Conservation (phyloP, 768 basidiomycete species). For the Leccinum sublutescens region DNA sequence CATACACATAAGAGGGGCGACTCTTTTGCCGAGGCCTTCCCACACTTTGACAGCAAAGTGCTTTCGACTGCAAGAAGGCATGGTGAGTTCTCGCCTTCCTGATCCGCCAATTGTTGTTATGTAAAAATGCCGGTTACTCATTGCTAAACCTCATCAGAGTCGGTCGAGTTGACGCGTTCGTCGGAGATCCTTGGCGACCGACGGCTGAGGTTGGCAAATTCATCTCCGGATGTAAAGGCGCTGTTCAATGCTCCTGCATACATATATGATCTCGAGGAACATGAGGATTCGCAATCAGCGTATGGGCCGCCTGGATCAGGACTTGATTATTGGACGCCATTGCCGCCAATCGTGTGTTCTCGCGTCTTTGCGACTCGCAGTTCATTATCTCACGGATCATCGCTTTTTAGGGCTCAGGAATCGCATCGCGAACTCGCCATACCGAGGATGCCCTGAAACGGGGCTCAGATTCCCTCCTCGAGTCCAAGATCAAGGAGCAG, state of each 20-base stretch:
- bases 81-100: constrained; percentile 38
- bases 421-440: constrained; percentile 64
- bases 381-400: constrained; percentile 20
- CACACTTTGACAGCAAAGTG: constrained; percentile 94
- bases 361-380: constrained; percentile 3
- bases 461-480: constrained; percentile 80
- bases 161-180: constrained; percentile 67
- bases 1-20: constrained; percentile 84
- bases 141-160: constrained; percentile 46
- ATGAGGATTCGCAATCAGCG: constrained; percentile 59
- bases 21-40: constrained; percentile 93
- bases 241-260: constrained; percentile 86
- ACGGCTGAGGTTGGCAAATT: constrained; percentile 78
- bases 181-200: constrained; percentile 67
- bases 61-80: constrained; percentile 74
- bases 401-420: constrained; percentile 56
- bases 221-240: constrained; percentile 94
- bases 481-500: constrained; percentile 81
- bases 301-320: constrained; percentile 51
- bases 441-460: constrained; percentile 77
- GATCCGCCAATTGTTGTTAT: constrained; percentile 33
- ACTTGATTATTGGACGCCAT: constrained; percentile 73
- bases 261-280: constrained; percentile 76
- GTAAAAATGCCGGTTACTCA: neutral
- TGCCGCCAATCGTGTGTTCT: constrained; percentile 68